Percentiles rank a stretch among this genome's conserved stretches.
phyloP scores from a whole-genome alignment of 148 eudicot genomes.

The Fagopyrum esculentum region DNA sequence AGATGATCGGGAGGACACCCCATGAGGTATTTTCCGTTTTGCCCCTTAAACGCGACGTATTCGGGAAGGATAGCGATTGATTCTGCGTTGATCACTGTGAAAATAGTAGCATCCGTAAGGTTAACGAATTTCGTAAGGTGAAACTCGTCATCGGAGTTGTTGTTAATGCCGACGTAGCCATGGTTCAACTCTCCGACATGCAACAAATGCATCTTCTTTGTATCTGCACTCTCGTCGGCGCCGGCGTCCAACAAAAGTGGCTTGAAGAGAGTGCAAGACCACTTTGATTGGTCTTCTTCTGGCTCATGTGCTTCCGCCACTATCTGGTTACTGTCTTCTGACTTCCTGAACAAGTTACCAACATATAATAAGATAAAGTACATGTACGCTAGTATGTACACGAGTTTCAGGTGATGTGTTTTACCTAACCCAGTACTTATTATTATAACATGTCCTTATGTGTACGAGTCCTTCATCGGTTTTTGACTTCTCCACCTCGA shows the following conservation, averaged over 20 bases:
- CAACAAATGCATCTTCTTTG: neutral
- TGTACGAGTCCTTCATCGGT: too few relatives aligned
- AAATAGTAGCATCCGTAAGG: neutral
- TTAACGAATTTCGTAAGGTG: neutral
- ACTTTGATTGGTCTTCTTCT: conserved; percentile 3
- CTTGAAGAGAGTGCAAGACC: conserved; percentile 4
- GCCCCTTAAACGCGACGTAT: neutral
- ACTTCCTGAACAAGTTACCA: neutral
- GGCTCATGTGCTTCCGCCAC: neutral
- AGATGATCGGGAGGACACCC: too few relatives aligned
- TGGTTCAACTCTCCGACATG: neutral
- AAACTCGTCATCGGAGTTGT: neutral
- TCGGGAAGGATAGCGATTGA: neutral
- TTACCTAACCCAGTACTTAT: too few relatives aligned
- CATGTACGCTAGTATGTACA: too few relatives aligned
- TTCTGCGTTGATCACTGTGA: neutral
- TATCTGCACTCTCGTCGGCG: neutral
- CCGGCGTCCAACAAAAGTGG: neutral
- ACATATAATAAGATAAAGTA: too few relatives aligned
- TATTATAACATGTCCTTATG: too few relatives aligned
- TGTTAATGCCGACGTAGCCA: neutral
- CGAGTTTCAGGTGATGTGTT: too few relatives aligned
- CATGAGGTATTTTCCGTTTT: neutral
- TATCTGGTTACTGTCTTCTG: neutral
- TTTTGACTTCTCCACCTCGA: too few relatives aligned